Evolutionary conservation across 768 basidiomycete species (phyloP).

Genomic region (Terana coerulea): DNA sequence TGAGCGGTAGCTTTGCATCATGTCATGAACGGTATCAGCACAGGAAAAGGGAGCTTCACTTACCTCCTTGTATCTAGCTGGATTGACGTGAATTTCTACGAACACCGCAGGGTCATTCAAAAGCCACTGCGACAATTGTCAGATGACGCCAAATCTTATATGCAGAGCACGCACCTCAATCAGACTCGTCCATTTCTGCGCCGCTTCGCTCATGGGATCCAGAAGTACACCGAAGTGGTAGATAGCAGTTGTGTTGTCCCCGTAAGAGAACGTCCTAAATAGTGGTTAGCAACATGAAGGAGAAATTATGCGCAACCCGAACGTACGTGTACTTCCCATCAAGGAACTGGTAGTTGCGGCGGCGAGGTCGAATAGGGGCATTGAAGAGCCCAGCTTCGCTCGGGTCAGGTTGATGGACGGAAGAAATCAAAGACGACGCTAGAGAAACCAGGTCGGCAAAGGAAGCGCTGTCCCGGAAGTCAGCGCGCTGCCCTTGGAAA

Average conservation of each 20-base stretch:
- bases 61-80: conserved; percentile 65
- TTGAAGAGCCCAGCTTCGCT: conserved; percentile 74
- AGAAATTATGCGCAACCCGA: background rate
- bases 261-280: conserved; percentile 61
- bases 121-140: conserved; percentile 49
- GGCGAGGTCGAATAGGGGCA: conserved; percentile 54
- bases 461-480: conserved; percentile 37
- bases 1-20: conserved; percentile 69
- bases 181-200: conserved; percentile 83
- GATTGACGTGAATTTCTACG: conserved; percentile 79
- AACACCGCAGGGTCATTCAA: conserved; percentile 58
- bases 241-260: conserved; percentile 62
- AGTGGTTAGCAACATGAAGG: conserved; percentile 12
- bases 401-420: conserved; percentile 67
- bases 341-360: conserved; percentile 55
- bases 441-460: conserved; percentile 60
- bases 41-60: too few species aligned
- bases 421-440: conserved; percentile 68
- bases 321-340: conserved; percentile 64
- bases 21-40: too few species aligned
- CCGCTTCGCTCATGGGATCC: conserved; percentile 81
- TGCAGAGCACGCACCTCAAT: conserved; percentile 49
- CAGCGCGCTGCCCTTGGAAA: background rate
- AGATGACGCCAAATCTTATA: background rate
- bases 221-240: conserved; percentile 70